These are phyloP conservation scores for Papiliotrema laurentii DNA, from an alignment of 1,284 basidiomycete species.

Conservation along the genomic window DNA sequence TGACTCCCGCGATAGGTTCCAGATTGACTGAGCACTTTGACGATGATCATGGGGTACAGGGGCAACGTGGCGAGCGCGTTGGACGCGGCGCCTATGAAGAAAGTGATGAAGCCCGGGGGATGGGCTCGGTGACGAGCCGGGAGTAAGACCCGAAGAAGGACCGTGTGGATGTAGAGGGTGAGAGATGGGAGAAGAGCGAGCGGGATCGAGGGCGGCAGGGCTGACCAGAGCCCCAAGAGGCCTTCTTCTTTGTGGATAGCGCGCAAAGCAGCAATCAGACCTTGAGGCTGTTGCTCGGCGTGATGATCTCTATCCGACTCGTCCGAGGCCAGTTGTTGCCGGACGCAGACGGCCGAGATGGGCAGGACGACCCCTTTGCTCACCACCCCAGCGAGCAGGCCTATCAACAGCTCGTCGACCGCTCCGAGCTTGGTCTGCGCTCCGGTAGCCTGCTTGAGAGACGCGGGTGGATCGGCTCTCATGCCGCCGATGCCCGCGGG, in stretches of 20 bases:
- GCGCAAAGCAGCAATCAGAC: slow-evolving; percentile 8
- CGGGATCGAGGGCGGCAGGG: slow-evolving; percentile 19
- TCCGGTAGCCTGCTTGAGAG: not conserved
- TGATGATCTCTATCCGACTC: slow-evolving; percentile 34
- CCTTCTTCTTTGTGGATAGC: slow-evolving; percentile 25
- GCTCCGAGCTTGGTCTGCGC: slow-evolving; percentile 22
- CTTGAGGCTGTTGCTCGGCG: slow-evolving; percentile 1
- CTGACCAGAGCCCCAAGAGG: slow-evolving; percentile 32
- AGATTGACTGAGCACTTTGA: slow-evolving; percentile 44
- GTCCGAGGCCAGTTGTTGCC: slow-evolving; percentile 47
- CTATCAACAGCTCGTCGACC: slow-evolving; percentile 49
- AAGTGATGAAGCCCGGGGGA: slow-evolving; percentile 43
- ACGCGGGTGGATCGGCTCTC: not conserved
- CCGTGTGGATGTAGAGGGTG: slow-evolving; percentile 47
- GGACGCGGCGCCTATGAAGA: slow-evolving; percentile 48
- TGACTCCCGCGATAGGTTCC: slow-evolving; percentile 9
- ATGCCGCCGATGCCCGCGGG: slow-evolving; percentile 24
- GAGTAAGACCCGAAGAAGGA: slow-evolving; percentile 38
- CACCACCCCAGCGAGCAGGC: slow-evolving; percentile 47
- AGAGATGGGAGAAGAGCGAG: slow-evolving; percentile 29
- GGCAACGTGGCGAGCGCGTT: slow-evolving; percentile 45
- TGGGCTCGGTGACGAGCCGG: slow-evolving; percentile 32
- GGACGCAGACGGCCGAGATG: slow-evolving; percentile 50
- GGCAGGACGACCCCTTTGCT: slow-evolving; percentile 50
- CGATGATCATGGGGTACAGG: slow-evolving; percentile 48